Base-by-base conservation (phyloP, 2,329 filamentous ascomycete species). In the Rhexocercosporidium sp. region DNA sequence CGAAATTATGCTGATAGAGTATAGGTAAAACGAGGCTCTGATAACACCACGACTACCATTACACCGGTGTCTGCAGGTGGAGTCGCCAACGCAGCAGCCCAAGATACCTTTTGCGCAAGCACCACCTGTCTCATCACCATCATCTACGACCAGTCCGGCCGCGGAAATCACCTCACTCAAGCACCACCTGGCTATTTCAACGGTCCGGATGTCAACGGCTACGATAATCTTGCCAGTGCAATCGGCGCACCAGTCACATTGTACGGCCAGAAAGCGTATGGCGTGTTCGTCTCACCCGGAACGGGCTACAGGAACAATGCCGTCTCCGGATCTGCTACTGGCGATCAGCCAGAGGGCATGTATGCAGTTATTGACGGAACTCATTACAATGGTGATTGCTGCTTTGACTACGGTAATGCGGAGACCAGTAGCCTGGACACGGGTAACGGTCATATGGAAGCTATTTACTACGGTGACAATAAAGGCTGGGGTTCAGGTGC, bases 371-470 rank as follows among this genome's bases (percentile, higher is more conserved):
- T 89, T 2, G 86, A 89, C 70, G 86, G 86, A 0, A 86, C 84
- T 0, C 86, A 88, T 72, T 88, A 84, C 80, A 88, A 88, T 71
- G 79, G 76, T 25, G 81, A 68, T 7, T 88, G 86, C 78, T 89
- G 82, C 70, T 69, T 67, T 34, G 65, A 66, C 20, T 66, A 66
- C 18, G 65, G 65, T 3, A 66, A 66, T 86, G 86, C 70, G 54
- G 86, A 88, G 78, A 82, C 79, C 2, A 86, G 71, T 75, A 83
- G 74, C 66, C 68, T 2, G 1, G 85, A 88, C 66, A 85, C 86
- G 0, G 89, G 88, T 2, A 83, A 85, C 62, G 88, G 86, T 18
- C 88, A 90, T 73, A 91, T 91, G 88, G 89, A 91, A 74, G 86
- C 88, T 64, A 86, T 91, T 66, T 91, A 90, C 81, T 90, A 82